Conservation (phyloP, 805 yeast genomes). For the Candida parachauliodes region DNA sequence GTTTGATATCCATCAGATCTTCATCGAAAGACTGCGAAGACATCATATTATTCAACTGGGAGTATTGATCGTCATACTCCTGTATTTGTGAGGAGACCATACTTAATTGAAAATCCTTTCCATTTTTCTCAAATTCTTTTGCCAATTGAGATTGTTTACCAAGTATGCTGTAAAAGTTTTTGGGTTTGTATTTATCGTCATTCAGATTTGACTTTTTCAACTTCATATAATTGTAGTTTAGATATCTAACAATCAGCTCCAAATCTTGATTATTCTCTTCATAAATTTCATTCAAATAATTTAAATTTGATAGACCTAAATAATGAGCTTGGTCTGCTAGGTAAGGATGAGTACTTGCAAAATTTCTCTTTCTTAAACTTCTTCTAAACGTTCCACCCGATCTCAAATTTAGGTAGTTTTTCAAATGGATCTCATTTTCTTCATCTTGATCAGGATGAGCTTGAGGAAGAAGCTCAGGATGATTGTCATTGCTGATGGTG, state of each 20-base stretch:
- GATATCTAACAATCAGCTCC: slow-evolving; percentile 27
- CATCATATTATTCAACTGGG: not conserved
- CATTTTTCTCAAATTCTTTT: slow-evolving; percentile 5
- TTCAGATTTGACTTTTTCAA: slow-evolving; percentile 30
- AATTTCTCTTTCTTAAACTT: slow-evolving; percentile 37
- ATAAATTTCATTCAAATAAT: slow-evolving; percentile 36
- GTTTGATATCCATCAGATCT: not conserved
- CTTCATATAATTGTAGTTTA: slow-evolving; percentile 32
- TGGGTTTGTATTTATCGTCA: slow-evolving; percentile 37
- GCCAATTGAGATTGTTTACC: slow-evolving; percentile 20
- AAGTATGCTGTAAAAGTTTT: slow-evolving; percentile 34
- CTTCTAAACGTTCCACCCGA: slow-evolving; percentile 15
- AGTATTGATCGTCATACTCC: not conserved
- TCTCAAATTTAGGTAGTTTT: slow-evolving; percentile 9
- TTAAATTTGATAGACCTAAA: slow-evolving; percentile 34
- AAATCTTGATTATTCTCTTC: slow-evolving; percentile 29
- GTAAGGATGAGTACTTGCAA: slow-evolving; percentile 43
- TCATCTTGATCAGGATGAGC: too few relatives aligned
- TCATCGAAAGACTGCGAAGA: not conserved
- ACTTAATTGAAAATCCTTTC: too few relatives aligned
- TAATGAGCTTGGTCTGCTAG: slow-evolving; percentile 44
- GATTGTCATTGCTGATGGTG: not conserved
- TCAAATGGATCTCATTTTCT: slow-evolving; percentile 10
- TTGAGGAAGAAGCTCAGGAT: too few relatives aligned
- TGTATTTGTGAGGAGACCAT: not conserved